Evolutionary conservation across 352 stramenopile genomes (phyloP), one percentile per base, ranked within the genome.

Genomic region (Phytophthora boehmeriae): DNA sequence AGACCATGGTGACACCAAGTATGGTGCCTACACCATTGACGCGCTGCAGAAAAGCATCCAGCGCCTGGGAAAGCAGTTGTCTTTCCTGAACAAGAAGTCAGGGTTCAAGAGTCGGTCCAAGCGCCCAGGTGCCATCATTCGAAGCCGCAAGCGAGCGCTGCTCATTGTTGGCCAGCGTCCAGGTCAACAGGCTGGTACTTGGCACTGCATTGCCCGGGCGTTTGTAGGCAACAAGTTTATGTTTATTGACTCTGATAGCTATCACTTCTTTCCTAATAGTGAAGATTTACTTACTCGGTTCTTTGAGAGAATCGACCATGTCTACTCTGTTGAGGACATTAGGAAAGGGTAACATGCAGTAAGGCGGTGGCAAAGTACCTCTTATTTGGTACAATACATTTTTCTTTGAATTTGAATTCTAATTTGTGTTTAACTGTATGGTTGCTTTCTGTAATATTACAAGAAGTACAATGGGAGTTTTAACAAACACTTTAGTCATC

Each of bases 1-100:
- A 11, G 54, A 54, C 20, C 54, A 62, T 9, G 44, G 54, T 17
- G 5, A 48, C n/a, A n/a, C n/a, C 14, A 23, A 23, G n/a, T 19
- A 34, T n/a, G 42, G 42, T 22, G 41, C 39, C 1, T 53, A 54
- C 32, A 62, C 50, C 1, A 57, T 50, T 3, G 34, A 62, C 20
- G 30, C 46, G 9, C 27, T 63, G 17, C 59, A 68, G 14, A 52
- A 54, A 6, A 35, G 25, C 13, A 5, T 63, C 3, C 48, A 54
- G 25, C n/a, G 19, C 3, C 43, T 9, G 1, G 22, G 45, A 6
- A 56, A 61, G 19, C 49, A 59, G 22, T 22, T 61, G 20, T 2
- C 52, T 14, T 55, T 43, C 35, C 27, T 67, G 13, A 66, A 66
- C 43, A 39, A 5, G 16, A 45, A 25, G 39, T 42, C 54, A 4